Percentiles rank a stretch among this genome's conserved stretches.
These are phyloP conservation scores for Lentinula lateritia DNA, from an alignment of 768 basidiomycete species.

Conservation along the genomic window DNA sequence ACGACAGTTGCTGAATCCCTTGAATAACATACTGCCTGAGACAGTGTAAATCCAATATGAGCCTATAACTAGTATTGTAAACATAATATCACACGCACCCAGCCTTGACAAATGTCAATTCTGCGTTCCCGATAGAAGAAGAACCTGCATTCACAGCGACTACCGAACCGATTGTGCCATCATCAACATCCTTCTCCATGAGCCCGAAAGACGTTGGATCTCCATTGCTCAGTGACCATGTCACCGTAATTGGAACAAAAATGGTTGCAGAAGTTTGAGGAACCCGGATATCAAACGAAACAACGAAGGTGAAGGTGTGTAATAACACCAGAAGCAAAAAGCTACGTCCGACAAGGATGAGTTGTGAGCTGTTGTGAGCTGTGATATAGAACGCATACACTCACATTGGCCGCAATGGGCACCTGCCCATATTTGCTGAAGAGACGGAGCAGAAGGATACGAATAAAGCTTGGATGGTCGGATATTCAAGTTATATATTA, in stretches of 20 bases:
- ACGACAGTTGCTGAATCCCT: background rate
- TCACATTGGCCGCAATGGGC: background rate
- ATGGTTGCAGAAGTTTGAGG: background rate
- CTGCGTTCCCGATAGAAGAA: background rate
- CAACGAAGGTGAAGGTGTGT: background rate
- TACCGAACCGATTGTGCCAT: background rate
- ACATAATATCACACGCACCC: background rate
- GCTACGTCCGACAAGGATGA: background rate
- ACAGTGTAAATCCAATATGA: too few species aligned
- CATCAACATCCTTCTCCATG: background rate
- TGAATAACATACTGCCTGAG: background rate
- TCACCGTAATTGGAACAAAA: background rate
- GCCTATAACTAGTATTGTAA: background rate
- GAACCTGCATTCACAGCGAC: background rate
- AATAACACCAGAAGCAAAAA: background rate
- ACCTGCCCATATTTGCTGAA: background rate
- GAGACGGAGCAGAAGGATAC: background rate
- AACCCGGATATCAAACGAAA: background rate
- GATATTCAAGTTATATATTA: background rate
- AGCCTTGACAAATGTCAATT: background rate
- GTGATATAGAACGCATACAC: background rate
- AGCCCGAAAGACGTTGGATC: background rate
- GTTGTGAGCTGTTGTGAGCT: background rate
- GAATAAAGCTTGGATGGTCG: background rate
- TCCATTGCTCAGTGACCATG: background rate